phyloP scores from a whole-genome alignment of 306 rosid genomes.

The Begonia masoniana region DNA sequence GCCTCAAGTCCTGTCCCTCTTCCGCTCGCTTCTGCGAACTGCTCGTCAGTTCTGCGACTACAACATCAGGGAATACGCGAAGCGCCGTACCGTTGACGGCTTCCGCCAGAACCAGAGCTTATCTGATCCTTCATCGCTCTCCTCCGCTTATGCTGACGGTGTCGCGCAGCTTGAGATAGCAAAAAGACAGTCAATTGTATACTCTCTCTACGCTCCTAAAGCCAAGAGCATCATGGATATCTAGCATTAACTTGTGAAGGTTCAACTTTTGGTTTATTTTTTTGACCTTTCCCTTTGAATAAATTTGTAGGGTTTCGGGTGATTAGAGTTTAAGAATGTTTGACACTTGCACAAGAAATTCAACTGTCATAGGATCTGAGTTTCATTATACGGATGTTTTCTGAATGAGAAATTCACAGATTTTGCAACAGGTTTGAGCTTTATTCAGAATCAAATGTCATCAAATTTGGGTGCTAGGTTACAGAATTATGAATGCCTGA shows the following conservation, averaged over 20 bases:
- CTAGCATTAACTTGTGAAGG: not conserved
- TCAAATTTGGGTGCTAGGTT: too few species aligned
- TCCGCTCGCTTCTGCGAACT: constrained; percentile 45
- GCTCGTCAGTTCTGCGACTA: constrained; percentile 54
- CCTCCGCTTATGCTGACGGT: constrained; percentile 35
- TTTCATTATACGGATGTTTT: not conserved
- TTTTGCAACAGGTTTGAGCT: not conserved
- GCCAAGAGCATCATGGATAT: constrained; percentile 62
- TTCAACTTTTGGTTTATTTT: not conserved
- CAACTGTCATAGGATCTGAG: constrained; percentile 3
- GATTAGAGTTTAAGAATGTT: not conserved
- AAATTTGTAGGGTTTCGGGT: too few species aligned
- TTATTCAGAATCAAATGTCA: too few species aligned
- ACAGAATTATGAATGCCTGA: too few species aligned
- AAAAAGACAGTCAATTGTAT: constrained; percentile 43
- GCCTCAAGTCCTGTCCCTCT: constrained; percentile 30
- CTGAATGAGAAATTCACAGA: not conserved
- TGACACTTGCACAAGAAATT: not conserved
- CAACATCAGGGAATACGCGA: constrained; percentile 68
- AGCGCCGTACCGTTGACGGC: constrained; percentile 53
- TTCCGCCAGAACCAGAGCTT: constrained; percentile 42
- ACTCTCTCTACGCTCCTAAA: constrained; percentile 51
- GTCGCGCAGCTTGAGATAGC: constrained; percentile 43
- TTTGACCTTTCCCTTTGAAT: not conserved
- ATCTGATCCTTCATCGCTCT: constrained; percentile 25